Evolutionary conservation across 2,329 filamentous ascomycete genomes (phyloP).

Genomic region (Beauveria brongniartii): DNA sequence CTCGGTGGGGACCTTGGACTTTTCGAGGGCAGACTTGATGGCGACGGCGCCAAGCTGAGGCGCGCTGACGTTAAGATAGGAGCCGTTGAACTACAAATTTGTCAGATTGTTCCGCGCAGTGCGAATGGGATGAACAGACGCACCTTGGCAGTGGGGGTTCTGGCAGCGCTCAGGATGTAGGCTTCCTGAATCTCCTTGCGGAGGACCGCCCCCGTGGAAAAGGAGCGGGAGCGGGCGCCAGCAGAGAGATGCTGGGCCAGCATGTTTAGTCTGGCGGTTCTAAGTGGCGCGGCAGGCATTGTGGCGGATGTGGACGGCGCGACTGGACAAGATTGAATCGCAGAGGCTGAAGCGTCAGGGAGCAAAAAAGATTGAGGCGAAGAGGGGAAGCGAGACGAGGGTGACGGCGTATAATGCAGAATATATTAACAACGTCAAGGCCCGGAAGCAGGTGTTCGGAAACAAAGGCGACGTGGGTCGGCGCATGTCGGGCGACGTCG

Average conservation of each 20-base stretch:
- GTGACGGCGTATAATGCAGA: slow-evolving; percentile 5
- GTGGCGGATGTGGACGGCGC: slow-evolving; percentile 10
- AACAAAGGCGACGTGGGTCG: slow-evolving; percentile 7
- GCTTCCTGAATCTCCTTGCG: slow-evolving; percentile 73
- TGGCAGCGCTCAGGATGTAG: slow-evolving; percentile 84
- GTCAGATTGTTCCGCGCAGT: background rate
- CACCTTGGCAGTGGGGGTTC: slow-evolving; percentile 87
- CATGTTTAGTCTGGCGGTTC: slow-evolving; percentile 27
- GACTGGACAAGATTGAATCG: background rate
- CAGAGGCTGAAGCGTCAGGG: slow-evolving; percentile 1
- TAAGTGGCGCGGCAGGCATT: slow-evolving; percentile 26
- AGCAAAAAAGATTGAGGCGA: background rate
- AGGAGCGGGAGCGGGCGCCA: slow-evolving; percentile 28
- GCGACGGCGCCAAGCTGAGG: slow-evolving; percentile 84
- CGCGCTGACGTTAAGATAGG: slow-evolving; percentile 73
- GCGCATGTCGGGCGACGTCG: slow-evolving; percentile 27
- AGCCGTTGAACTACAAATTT: slow-evolving; percentile 74
- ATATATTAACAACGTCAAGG: background rate
- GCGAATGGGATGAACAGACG: background rate
- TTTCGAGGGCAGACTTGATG: slow-evolving; percentile 83
- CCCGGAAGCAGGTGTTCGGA: slow-evolving; percentile 7
- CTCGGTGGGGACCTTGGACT: slow-evolving; percentile 71
- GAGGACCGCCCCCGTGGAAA: slow-evolving; percentile 36
- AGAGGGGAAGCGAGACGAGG: slow-evolving; percentile 3
- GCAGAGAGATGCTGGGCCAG: slow-evolving; percentile 32